Base-by-base conservation (phyloP, 2,329 filamentous ascomycete genomes). In the Diaporthe batatas region DNA sequence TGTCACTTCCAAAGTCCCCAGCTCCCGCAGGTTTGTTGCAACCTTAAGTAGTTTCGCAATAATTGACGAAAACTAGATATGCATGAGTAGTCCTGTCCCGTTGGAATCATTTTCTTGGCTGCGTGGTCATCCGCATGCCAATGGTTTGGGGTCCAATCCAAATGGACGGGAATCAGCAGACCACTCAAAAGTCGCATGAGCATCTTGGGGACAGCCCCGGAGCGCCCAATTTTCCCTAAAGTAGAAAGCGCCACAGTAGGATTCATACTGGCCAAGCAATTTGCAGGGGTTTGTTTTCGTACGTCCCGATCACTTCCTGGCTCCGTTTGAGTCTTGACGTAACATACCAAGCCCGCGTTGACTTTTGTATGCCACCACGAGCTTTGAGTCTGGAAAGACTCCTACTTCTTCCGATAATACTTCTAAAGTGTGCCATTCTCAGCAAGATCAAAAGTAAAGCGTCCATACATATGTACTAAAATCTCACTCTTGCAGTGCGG, bases 201-300 rank as follows among this genome's bases (percentile, higher is more conserved):
- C 25, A 53, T 8, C 49, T 14, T 53, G 3, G 7, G 23, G 25
- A 29, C 14, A 25, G 49, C 49, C 49, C 16, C 49, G 25, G 49
- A 53, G 49, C 49, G 49, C 49, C 25, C 49, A 53, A 29, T 53
- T 53, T 53, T 53, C 23, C 49, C 49, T 29, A 53, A 53, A 53
- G 49, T 14, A 53, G 49, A 53, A 25, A 7, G 49, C 25, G 25
- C 7, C 49, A 29, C 49, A 53, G 14, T 18, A 29, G 25, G 23
- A 21, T 12, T 12, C 23, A 29, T 16, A 4, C 25, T 53, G 14
- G 49, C 49, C 14, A 53, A 53, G n/a, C 1, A 14, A 18, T 18
- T 29, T 5, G 10, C 49, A 29, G 16, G n/a, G 11, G 49, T 23
- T 6, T 53, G 12, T 53, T 53, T 53, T 29, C 49, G 49, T 25